Evolutionary conservation across 2,329 filamentous ascomycete genomes (phyloP).

Genomic region (Gaeumannomyces sp.): DNA sequence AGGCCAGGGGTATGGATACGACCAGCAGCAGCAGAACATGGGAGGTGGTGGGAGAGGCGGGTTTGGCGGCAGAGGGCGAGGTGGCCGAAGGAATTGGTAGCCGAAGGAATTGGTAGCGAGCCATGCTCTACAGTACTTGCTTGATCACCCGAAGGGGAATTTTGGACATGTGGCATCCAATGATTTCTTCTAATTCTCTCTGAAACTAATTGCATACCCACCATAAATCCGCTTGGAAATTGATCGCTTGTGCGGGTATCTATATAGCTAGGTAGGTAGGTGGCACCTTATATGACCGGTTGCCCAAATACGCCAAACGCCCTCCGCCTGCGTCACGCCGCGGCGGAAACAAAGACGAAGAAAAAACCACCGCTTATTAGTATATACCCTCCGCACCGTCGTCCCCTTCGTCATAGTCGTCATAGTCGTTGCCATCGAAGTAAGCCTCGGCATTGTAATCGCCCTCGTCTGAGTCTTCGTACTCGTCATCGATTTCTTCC

Average conservation of each 20-base stretch:
- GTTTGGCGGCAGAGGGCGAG: conserved; percentile 22
- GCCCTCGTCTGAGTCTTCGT: conserved; percentile 53
- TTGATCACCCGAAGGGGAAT: not conserved
- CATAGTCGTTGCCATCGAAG: conserved; percentile 52
- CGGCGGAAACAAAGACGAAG: not conserved
- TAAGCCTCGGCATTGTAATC: conserved; percentile 57
- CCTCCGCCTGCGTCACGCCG: not conserved
- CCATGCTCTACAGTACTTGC: no score
- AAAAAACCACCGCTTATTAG: conserved; percentile 9
- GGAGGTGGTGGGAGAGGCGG: conserved; percentile 28
- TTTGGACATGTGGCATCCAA: not conserved
- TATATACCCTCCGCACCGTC: conserved; percentile 32
- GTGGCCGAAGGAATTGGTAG: conserved; percentile 12
- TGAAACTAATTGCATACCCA: not conserved
- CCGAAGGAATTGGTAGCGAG: conserved; percentile 3
- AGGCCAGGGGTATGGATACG: conserved; percentile 38
- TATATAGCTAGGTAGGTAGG: not conserved
- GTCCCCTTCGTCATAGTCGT: conserved; percentile 46
- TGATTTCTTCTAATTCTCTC: not conserved
- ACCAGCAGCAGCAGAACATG: conserved; percentile 23
- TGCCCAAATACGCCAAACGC: not conserved
- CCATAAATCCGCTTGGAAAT: not conserved
- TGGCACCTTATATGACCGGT: not conserved
- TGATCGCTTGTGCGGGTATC: not conserved
- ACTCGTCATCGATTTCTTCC: conserved; percentile 38